Conservation (phyloP, 495 filamentous ascomycete genomes). For the Melanomma pulvis-pyrius region DNA sequence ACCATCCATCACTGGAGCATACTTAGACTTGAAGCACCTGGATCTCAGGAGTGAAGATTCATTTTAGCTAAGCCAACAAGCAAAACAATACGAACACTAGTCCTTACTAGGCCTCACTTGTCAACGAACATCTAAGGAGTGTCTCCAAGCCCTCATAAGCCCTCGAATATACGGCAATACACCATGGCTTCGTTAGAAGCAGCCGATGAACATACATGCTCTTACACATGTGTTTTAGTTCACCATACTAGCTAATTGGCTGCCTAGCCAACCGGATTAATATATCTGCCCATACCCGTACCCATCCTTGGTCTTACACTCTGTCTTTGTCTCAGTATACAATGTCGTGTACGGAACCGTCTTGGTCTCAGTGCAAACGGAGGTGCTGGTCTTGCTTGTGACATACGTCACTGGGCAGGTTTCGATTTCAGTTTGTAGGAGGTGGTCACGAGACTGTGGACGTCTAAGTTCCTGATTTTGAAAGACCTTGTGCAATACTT, state of each 20-base stretch:
- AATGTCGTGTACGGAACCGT: slow-evolving; percentile 27
- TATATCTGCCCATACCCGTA: slow-evolving; percentile 1
- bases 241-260: no score
- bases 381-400: slow-evolving; percentile 1
- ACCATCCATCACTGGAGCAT: no score
- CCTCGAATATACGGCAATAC: background rate
- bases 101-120: background rate
- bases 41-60: background rate
- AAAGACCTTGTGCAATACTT: background rate
- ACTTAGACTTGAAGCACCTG: no score
- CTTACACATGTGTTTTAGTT: no score
- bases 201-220: no score
- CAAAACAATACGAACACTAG: background rate
- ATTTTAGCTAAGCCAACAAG: background rate
- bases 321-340: slow-evolving; percentile 21
- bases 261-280: background rate
- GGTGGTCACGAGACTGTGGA: slow-evolving; percentile 18
- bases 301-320: slow-evolving; percentile 23
- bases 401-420: slow-evolving; percentile 23
- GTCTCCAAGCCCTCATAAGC: background rate
- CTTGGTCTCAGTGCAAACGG: slow-evolving; percentile 25
- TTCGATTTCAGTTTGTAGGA: slow-evolving; percentile 17
- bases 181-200: background rate
- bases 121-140: background rate
- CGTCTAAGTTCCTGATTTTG: background rate